Evolutionary conservation across 768 basidiomycete species (phyloP).

Genomic region (Lactarius vividus): DNA sequence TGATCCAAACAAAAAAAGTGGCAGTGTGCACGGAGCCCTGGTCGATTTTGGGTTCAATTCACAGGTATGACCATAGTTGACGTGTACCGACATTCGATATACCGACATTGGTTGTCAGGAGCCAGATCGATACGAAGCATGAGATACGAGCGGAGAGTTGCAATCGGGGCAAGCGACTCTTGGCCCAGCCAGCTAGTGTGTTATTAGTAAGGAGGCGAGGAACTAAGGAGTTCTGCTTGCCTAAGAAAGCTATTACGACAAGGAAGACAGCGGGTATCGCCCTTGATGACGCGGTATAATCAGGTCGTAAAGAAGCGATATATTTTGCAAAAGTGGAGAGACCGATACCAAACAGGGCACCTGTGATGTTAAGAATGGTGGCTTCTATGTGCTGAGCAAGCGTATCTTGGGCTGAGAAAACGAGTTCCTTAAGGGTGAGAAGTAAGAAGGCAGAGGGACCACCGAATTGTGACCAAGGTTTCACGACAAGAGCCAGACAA

Average conservation of each 20-base stretch:
- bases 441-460: conserved; percentile 40
- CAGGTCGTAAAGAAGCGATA: conserved; percentile 32
- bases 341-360: conserved; percentile 42
- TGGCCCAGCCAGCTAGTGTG: conserved; percentile 38
- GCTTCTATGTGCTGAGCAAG: conserved; percentile 49
- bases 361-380: conserved; percentile 43
- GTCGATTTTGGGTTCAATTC: conserved; percentile 21
- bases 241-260: conserved; percentile 39
- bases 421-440: conserved; percentile 43
- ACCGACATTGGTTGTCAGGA: conserved; percentile 41
- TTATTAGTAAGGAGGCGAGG: conserved; percentile 7
- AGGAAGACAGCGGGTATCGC: conserved; percentile 44
- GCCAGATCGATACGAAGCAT: conserved; percentile 48
- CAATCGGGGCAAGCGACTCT: conserved; percentile 46
- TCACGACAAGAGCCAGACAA: conserved; percentile 38
- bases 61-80: background rate
- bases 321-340: conserved; percentile 38
- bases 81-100: conserved; percentile 32
- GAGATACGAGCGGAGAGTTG: conserved; percentile 45
- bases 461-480: conserved; percentile 41
- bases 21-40: conserved; percentile 32
- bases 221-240: conserved; percentile 27
- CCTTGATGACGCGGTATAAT: conserved; percentile 34
- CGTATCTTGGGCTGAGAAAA: conserved; percentile 47
- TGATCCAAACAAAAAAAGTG: conserved; percentile 42